Evolutionary conservation across 2,329 filamentous ascomycete species (phyloP).

Genomic region (Raffaelea ambrosiae): DNA sequence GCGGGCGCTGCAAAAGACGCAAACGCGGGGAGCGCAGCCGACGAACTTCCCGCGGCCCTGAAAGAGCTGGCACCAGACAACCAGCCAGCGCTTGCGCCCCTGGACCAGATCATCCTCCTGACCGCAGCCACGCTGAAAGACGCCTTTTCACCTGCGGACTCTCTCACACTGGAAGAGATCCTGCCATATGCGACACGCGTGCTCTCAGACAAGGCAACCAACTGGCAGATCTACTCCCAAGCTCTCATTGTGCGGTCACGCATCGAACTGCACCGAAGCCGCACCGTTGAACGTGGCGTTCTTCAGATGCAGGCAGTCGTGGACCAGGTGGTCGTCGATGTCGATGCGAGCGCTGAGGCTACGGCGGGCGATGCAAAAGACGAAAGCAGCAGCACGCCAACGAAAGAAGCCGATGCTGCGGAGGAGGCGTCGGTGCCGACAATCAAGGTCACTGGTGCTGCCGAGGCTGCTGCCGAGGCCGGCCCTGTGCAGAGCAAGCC

Average conservation of each 20-base stretch:
- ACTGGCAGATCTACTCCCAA: slow-evolving; percentile 97
- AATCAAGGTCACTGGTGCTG: slow-evolving; percentile 34
- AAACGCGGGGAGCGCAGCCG: no score
- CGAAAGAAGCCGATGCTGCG: neutral
- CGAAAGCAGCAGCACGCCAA: no score
- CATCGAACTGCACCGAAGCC: slow-evolving; percentile 78
- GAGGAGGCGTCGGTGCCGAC: slow-evolving; percentile 29
- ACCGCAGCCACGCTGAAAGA: slow-evolving; percentile 86
- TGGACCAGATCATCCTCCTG: slow-evolving; percentile 86
- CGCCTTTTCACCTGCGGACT: slow-evolving; percentile 71
- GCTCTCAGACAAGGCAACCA: slow-evolving; percentile 78
- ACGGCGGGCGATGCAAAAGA: no score
- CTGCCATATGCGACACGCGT: slow-evolving; percentile 85
- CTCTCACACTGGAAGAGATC: slow-evolving; percentile 87
- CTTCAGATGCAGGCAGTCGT: slow-evolving; percentile 91
- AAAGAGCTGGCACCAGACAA: slow-evolving; percentile 62
- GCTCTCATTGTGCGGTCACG: slow-evolving; percentile 81
- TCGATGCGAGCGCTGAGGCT: slow-evolving; percentile 11
- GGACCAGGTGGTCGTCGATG: slow-evolving; percentile 84
- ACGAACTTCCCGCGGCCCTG: slow-evolving; percentile 33
- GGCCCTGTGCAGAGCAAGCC: slow-evolving; percentile 31
- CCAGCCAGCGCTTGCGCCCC: slow-evolving; percentile 71
- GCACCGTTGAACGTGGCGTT: slow-evolving; percentile 82
- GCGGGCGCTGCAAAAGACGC: slow-evolving; percentile 10
- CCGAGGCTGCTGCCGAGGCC: slow-evolving; percentile 25